Evolutionary conservation across 768 basidiomycete species (phyloP), one percentile per base, ranked within the genome.

Genomic region (Kwoniella sp.): DNA sequence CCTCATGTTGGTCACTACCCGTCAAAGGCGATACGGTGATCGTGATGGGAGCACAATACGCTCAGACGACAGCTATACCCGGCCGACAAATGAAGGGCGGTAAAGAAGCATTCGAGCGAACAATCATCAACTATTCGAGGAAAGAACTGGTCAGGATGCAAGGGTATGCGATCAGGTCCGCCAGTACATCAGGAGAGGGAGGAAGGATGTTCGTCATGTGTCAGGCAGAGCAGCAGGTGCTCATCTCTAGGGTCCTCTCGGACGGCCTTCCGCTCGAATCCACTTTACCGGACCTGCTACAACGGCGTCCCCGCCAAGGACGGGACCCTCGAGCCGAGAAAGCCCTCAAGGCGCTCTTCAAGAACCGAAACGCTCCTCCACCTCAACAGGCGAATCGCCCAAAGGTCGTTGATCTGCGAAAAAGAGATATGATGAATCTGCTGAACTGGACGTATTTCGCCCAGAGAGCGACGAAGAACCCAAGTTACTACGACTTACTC

Each of bases 221-320:
- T 79, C 94, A 93, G 70, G 84, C 87, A 5, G 94, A 96, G 78
- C 86, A 88, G 54, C 86, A 87, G 66, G 90, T 92, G 67, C 88
- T 89, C 15, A 88, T 92, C 77, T 85, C 85, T 50, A 87, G 89
- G 26, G 93, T 95, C 83, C 82, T 99, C 67, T 87, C 88, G 62
- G 89, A 93, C 23, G 96, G 96, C 4, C 82, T 95, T 23, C 92
- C 93, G 1, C 82, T 97, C 37, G 96, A 99, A 81, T 98, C 95
- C 9, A 83, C 83, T 28, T 81, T 97, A 11, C 67, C 69, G 11
- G 63, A 63, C n/a, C 54, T 72, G 15, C 58, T 76, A 8, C 45
- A 57, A 22, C 59, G 58, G 4, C 41, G 47, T 30, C 26, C 77
- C 85, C 37, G 41, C 26, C 17, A 29, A 17, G 28, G 58, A 48